Conservation (phyloP, 2,329 filamentous ascomycete species). For the Aureobasidium sp. region DNA sequence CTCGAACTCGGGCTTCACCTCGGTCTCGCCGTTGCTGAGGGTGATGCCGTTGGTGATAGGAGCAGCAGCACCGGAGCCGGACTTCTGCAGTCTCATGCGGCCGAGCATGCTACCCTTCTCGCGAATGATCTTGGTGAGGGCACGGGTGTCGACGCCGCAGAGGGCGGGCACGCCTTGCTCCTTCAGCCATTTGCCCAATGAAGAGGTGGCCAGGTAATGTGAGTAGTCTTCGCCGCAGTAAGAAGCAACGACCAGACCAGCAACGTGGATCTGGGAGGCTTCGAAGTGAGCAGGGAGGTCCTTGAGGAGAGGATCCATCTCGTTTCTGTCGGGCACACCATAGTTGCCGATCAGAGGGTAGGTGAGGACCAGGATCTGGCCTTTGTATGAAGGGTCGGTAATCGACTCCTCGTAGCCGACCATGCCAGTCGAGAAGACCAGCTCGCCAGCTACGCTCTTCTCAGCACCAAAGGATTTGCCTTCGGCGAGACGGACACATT, state of each 20-base stretch:
- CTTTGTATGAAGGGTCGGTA: conserved; percentile 79
- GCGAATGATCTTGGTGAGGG: conserved; percentile 88
- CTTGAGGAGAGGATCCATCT: conserved; percentile 74
- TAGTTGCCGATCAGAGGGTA: conserved; percentile 97
- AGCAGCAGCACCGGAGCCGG: conserved; percentile 30
- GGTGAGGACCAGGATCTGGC: conserved; percentile 93
- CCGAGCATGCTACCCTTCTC: conserved; percentile 95
- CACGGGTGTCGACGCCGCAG: conserved; percentile 88
- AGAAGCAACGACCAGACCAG: conserved; percentile 80
- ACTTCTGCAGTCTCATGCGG: conserved; percentile 70
- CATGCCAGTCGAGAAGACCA: conserved; percentile 99
- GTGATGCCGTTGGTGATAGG: conserved; percentile 36
- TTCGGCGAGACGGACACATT: conserved; percentile 56
- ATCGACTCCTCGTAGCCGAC: conserved; percentile 95
- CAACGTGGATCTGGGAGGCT: conserved; percentile 84
- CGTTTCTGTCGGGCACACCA: conserved; percentile 82
- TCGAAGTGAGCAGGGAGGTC: conserved; percentile 91
- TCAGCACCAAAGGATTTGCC: conserved; percentile 94
- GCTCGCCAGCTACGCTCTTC: conserved; percentile 90
- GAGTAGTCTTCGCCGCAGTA: conserved; percentile 95
- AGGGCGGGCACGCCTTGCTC: conserved; percentile 91
- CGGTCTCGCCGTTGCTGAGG: conserved; percentile 28
- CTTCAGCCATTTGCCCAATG: conserved; percentile 90
- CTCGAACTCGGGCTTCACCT: conserved; percentile 52
- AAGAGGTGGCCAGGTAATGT: conserved; percentile 85